Conservation (phyloP, 2,329 filamentous ascomycete genomes). For the Sporothrix luriei region DNA sequence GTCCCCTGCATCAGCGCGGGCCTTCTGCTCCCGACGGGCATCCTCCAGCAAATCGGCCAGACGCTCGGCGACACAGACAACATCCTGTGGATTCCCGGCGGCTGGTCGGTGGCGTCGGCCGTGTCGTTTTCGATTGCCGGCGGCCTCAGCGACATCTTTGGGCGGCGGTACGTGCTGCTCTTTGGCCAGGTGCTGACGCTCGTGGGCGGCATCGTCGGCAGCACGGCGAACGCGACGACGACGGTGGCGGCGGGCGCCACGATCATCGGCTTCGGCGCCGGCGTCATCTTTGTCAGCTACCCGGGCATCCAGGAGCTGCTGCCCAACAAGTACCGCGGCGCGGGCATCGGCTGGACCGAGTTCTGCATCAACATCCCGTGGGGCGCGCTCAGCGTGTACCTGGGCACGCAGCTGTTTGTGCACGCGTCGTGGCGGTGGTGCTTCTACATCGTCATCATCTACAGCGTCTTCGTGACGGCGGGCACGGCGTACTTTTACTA, state of each 20-base stretch:
- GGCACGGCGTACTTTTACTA: slow-evolving; percentile 40
- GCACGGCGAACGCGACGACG: not conserved
- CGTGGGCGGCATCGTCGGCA: not conserved
- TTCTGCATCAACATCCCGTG: slow-evolving; percentile 41
- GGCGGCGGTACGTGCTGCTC: slow-evolving; percentile 32
- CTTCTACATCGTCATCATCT: slow-evolving; percentile 40
- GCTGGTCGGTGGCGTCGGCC: slow-evolving; percentile 35
- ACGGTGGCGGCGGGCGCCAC: slow-evolving; percentile 39
- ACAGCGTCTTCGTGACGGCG: slow-evolving; percentile 37
- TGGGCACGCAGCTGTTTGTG: slow-evolving; percentile 40
- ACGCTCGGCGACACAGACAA: slow-evolving; percentile 36
- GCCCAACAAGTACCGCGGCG: slow-evolving; percentile 43
- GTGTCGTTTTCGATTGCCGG: slow-evolving; percentile 37
- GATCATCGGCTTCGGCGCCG: slow-evolving; percentile 43
- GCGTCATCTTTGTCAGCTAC: slow-evolving; percentile 43
- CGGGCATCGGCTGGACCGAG: slow-evolving; percentile 41
- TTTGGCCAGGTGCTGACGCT: slow-evolving; percentile 2
- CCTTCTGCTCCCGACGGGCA: slow-evolving; percentile 37
- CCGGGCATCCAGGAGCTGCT: slow-evolving; percentile 43
- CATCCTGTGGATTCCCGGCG: slow-evolving; percentile 37
- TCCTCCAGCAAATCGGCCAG: slow-evolving; percentile 38
- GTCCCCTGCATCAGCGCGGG: slow-evolving; percentile 33
- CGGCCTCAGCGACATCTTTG: slow-evolving; percentile 38
- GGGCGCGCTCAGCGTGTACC: slow-evolving; percentile 36
- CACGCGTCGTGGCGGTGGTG: slow-evolving; percentile 41